phyloP scores from a whole-genome alignment of 257 asterid genomes.

The Striga asiatica region DNA sequence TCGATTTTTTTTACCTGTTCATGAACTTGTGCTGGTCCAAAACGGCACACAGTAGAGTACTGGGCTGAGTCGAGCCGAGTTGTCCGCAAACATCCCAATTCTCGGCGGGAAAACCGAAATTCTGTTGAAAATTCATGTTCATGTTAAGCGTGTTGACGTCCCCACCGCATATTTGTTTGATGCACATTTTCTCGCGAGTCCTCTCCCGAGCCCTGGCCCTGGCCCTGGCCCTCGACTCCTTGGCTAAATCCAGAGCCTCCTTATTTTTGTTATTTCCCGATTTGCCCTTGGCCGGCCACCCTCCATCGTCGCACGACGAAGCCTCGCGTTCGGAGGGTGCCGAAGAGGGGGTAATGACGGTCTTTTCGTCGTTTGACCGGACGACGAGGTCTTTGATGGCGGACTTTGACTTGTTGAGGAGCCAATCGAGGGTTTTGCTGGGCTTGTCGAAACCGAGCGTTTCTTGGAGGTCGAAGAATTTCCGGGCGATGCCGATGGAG shows the following conservation, averaged over 20 bases:
- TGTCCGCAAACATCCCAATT: slow-evolving; percentile 40
- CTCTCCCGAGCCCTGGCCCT: slow-evolving; percentile 94
- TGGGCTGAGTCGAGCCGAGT: slow-evolving; percentile 27
- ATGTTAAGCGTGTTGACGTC: too few species aligned
- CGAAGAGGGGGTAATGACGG: neutral
- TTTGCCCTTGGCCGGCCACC: too few species aligned
- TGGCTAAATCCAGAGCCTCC: slow-evolving; percentile 16
- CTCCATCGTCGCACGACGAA: too few species aligned
- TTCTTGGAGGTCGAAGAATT: slow-evolving; percentile 87
- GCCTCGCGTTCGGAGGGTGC: slow-evolving; percentile 26
- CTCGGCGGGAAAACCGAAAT: slow-evolving; percentile 16
- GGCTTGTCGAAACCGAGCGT: slow-evolving; percentile 70
- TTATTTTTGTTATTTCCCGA: neutral
- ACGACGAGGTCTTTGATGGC: slow-evolving; percentile 59
- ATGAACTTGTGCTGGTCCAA: slow-evolving; percentile 38
- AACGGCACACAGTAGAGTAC: slow-evolving; percentile 27
- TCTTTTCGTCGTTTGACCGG: slow-evolving; percentile 14
- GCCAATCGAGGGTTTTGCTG: slow-evolving; percentile 90
- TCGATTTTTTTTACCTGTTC: slow-evolving; percentile 37
- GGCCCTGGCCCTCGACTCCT: slow-evolving; percentile 73
- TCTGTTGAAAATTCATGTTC: too few species aligned
- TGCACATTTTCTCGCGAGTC: slow-evolving; percentile 43
- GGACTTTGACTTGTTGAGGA: slow-evolving; percentile 50
- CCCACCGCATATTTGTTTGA: neutral
- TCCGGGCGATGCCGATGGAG: slow-evolving; percentile 69